Base-by-base conservation (phyloP, 352 stramenopile genomes). In the Saprolegnia diclina region DNA sequence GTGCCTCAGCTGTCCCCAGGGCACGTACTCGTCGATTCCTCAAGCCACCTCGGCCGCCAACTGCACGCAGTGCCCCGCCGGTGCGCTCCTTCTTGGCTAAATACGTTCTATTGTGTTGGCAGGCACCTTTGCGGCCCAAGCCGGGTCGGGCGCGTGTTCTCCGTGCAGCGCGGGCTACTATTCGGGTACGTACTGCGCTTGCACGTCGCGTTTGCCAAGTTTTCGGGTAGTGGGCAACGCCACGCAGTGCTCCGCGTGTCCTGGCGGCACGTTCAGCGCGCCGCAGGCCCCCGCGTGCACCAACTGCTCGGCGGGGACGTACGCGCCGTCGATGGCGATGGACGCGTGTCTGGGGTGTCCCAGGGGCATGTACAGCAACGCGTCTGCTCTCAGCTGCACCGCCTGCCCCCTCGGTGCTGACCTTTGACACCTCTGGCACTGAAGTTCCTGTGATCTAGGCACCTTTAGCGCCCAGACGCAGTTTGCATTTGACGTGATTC, bases 121-220 rank as follows among this genome's bases (percentile, higher is more conserved):
- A 69, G 63, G 63, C 14, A 61, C 63, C n/a, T 69, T 69, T 38
- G 62, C 44, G 18, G 44, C 22, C 19, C 22, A 37, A 26, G 11
- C 29, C 5, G 45, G 50, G 24, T 10, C 53, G 13, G 44, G 19
- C n/a, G 18, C 24, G 14, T 90, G 84, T 63, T 74, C 88, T 2
- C 79, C 84, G 24, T 92, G 84, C 68, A 73, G 78, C 0, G 74
- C 80, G 0, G 84, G 82, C 0, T 78, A 72, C n/a, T 92, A 80
- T 45, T 92, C 84, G 0, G 77, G 62, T 29, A 45, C 67, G 6
- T 32, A 76, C n/a, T n/a, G n/a, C 16, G 81, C 81, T 0, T 76
- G 79, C 5, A 68, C 68, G 0, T 71, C 61, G 26, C 62, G 76
- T 19, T 89, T n/a, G n/a, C n/a, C n/a, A n/a, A n/a, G n/a, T n/a